A percentile compares a stretch with the other conserved stretches of the same genome.
Evolutionary conservation across 2,329 filamentous ascomycete genomes (phyloP).

Genomic region (Fusarium lateritium): DNA sequence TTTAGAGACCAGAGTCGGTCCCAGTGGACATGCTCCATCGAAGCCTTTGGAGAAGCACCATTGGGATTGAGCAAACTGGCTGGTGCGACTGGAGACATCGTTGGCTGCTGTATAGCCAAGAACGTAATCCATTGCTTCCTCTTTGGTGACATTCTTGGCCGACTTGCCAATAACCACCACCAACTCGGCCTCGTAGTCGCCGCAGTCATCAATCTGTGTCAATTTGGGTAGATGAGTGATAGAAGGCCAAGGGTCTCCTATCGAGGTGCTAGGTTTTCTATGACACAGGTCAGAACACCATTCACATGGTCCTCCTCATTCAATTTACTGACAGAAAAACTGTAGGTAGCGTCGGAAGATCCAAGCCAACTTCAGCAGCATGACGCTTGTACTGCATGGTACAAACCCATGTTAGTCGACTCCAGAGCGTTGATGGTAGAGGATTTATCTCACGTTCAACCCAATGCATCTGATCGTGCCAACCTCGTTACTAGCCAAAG

Average conservation of each 20-base stretch:
- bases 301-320: not conserved
- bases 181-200: constrained; percentile 72
- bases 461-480: constrained; percentile 72
- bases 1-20: constrained; percentile 64
- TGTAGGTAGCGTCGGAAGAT: constrained; percentile 67
- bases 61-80: constrained; percentile 41
- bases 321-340: constrained; percentile 61
- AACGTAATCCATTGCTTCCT: constrained; percentile 70
- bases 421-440: not conserved
- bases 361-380: constrained; percentile 64
- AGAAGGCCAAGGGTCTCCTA: constrained; percentile 67
- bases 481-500: constrained; percentile 52
- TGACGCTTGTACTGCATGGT: constrained; percentile 52
- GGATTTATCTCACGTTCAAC: constrained; percentile 59
- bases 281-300: not conserved
- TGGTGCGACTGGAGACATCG: constrained; percentile 65
- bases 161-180: constrained; percentile 67
- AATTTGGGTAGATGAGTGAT: constrained; percentile 67
- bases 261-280: constrained; percentile 65
- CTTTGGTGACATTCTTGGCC: constrained; percentile 67
- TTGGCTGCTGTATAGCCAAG: constrained; percentile 75
- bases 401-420: too few species aligned
- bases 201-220: constrained; percentile 63
- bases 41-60: constrained; percentile 69
- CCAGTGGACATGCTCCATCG: constrained; percentile 67